Evolutionary conservation across 768 basidiomycete species (phyloP).

Genomic region (Suillus cothurnatus): DNA sequence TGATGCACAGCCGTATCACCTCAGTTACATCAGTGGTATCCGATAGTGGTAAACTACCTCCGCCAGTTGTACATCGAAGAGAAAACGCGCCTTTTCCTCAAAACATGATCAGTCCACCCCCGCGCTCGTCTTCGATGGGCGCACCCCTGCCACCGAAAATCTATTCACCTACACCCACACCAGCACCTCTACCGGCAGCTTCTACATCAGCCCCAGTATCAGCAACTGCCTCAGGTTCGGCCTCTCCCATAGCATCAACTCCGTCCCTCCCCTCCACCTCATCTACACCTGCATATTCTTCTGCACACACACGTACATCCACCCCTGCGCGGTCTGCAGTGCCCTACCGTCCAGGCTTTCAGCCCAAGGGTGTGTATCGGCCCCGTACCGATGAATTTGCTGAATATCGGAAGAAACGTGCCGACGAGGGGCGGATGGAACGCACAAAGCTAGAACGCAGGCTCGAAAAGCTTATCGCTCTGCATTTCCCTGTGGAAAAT

Average conservation of each 20-base stretch:
- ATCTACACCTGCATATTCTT: constrained; percentile 20
- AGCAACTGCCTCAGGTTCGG: constrained; percentile 16
- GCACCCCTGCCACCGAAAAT: constrained; percentile 18
- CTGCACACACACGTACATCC: constrained; percentile 23
- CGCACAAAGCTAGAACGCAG: constrained; percentile 83
- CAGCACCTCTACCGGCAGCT: not conserved
- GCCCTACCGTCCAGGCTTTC: constrained; percentile 90
- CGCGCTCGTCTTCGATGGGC: constrained; percentile 11
- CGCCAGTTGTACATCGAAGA: not conserved
- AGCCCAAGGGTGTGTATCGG: constrained; percentile 84
- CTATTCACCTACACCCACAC: constrained; percentile 14
- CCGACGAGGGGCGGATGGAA: constrained; percentile 65
- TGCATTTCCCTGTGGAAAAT: constrained; percentile 58
- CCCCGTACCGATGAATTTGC: constrained; percentile 82
- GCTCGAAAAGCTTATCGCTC: constrained; percentile 80
- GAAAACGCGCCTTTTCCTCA: not conserved
- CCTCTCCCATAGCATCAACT: constrained; percentile 23
- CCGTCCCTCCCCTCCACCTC: constrained; percentile 17
- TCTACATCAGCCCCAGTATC: constrained; percentile 18
- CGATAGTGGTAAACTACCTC: not conserved
- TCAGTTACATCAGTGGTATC: constrained; percentile 25
- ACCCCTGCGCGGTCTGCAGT: constrained; percentile 38
- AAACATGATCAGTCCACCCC: constrained; percentile 13
- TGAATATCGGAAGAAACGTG: constrained; percentile 39
- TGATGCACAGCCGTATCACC: constrained; percentile 32